These are phyloP conservation scores for Penicillium antarcticum DNA, from an alignment of 495 filamentous ascomycete species.

Conservation along the genomic window DNA sequence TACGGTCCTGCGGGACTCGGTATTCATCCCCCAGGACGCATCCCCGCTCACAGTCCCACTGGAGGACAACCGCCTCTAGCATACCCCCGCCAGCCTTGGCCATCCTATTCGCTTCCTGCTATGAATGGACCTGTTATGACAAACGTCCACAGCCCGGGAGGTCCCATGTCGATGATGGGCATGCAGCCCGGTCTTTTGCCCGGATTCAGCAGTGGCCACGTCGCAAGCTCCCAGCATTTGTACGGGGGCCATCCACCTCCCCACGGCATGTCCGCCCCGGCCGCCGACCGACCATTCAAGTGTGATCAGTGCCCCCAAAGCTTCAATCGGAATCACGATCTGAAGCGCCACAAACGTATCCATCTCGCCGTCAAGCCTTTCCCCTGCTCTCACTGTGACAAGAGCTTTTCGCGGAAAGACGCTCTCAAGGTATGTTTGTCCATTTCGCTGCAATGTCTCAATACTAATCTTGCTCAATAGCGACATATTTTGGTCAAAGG, in stretches of 20 bases:
- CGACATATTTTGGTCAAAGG: slow-evolving; percentile 92
- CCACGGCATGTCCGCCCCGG: slow-evolving; percentile 38
- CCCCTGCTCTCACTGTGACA: slow-evolving; percentile 87
- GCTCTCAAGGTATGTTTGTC: slow-evolving; percentile 76
- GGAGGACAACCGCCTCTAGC: slow-evolving; percentile 44
- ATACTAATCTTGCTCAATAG: slow-evolving; percentile 43
- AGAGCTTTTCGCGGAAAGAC: slow-evolving; percentile 96
- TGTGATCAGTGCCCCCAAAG: slow-evolving; percentile 89
- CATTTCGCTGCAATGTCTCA: neutral
- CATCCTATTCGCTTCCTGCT: slow-evolving; percentile 54
- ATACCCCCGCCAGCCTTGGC: slow-evolving; percentile 50
- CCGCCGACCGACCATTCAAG: slow-evolving; percentile 86
- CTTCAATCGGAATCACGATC: slow-evolving; percentile 95
- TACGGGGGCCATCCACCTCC: slow-evolving; percentile 48
- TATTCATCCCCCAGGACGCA: slow-evolving; percentile 50
- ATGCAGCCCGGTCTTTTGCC: slow-evolving; percentile 50
- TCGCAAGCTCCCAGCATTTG: slow-evolving; percentile 54
- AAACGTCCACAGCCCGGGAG: slow-evolving; percentile 69
- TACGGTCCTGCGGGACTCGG: slow-evolving; percentile 56
- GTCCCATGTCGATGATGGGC: slow-evolving; percentile 66
- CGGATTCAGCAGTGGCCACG: slow-evolving; percentile 56
- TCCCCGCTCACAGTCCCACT: slow-evolving; percentile 53
- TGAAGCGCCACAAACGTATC: slow-evolving; percentile 94
- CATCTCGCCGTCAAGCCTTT: slow-evolving; percentile 95
- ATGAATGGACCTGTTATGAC: slow-evolving; percentile 73